Conservation (phyloP, 257 asterid genomes). For the Scutellaria barbata region DNA sequence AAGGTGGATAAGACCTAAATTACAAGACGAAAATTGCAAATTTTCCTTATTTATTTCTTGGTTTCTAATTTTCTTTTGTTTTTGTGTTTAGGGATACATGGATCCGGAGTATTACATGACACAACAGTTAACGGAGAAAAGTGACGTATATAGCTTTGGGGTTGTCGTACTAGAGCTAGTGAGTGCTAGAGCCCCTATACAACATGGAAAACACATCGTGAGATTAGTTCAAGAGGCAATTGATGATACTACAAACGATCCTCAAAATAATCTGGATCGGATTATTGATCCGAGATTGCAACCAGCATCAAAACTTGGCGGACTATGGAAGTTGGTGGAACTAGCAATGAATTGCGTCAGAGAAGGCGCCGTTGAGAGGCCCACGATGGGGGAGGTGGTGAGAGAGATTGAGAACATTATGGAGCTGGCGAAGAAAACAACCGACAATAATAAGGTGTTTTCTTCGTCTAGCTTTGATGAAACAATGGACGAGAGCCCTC, state of each 20-base stretch:
- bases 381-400: constrained; percentile 81
- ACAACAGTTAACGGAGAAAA: constrained; percentile 78
- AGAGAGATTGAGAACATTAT: constrained; percentile 74
- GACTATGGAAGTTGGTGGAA: constrained; percentile 52
- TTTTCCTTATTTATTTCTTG: too few species aligned
- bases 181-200: constrained; percentile 72
- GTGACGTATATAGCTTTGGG: constrained; percentile 86
- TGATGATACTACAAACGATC: constrained; percentile 38
- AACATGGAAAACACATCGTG: constrained; percentile 80
- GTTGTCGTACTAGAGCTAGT: constrained; percentile 73
- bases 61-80: too few species aligned
- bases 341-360: constrained; percentile 78
- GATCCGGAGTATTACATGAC: constrained; percentile 97
- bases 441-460: constrained; percentile 35
- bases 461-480: constrained; percentile 47
- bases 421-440: constrained; percentile 40
- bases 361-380: constrained; percentile 69
- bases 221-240: constrained; percentile 59
- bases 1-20: too few species aligned
- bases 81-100: constrained; percentile 66
- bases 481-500: constrained; percentile 51
- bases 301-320: constrained; percentile 45
- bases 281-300: constrained; percentile 59
- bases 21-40: too few species aligned
- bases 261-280: constrained; percentile 31